Base-by-base conservation (phyloP, 1,284 basidiomycete genomes). In the Flammula alnicola region DNA sequence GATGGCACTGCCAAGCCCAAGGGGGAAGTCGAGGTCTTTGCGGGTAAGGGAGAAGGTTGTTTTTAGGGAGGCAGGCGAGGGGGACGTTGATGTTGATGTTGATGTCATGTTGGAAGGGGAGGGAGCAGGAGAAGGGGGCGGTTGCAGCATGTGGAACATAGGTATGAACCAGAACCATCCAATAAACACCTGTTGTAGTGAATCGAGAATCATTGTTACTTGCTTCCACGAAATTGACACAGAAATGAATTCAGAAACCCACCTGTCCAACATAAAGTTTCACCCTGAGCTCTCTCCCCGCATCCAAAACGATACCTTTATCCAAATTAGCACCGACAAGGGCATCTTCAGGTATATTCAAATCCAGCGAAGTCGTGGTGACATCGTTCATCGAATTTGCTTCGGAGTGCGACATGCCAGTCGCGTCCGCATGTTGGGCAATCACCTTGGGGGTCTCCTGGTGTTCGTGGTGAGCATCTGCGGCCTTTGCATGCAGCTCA, bases 121-220 rank as follows among this genome's bases (percentile, higher is more conserved):
- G 2, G 56, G 43, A 5, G 58, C 25, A 27, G 66, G 48, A 20
- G 73, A 60, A 6, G 72, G 69, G 19, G 77, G 74, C 30, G n/a
- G n/a, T n/a, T 76, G 74, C 0, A 78, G 72, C 68, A 92, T 79
- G 61, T 93, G 89, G 72, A 93, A 93, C 0, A 83, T 76, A 0
- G 91, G 91, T 51, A 93, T 82, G 61, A 93, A 76, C 91, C 91
- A 93, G 45, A 84, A 67, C 91, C 91, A 93, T 20, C 87, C 84
- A 67, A 93, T 81, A 56, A 88, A 83, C 1, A 91, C 75, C 77
- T 89, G 55, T 23, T 36, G n/a, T n/a, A n/a, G n/a, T n/a, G n/a
- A n/a, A n/a, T n/a, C n/a, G n/a, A n/a, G n/a, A n/a, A n/a, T n/a
- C n/a, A n/a, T n/a, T n/a, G n/a, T n/a, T n/a, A n/a, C n/a, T n/a